A percentile compares a stretch with the other conserved stretches of the same genome.
Conservation (phyloP, 345 rosid species). For the Turnera subulata region DNA sequence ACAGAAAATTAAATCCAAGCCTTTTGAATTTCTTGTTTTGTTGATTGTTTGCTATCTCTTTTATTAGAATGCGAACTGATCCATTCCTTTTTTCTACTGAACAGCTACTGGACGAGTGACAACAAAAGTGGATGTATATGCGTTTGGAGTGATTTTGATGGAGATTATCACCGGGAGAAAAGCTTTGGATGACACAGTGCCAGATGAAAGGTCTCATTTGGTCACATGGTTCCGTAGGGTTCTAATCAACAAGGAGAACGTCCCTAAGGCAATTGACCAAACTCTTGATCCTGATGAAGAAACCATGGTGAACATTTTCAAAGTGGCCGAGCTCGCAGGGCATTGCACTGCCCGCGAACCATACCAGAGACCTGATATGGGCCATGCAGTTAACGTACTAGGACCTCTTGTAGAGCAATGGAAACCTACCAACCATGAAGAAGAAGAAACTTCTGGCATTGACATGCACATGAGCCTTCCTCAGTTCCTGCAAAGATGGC, state of each 20-base stretch:
- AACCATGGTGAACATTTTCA: constrained; percentile 53
- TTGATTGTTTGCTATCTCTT: too few relatives aligned
- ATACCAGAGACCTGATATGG: constrained; percentile 84
- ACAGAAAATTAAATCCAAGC: not conserved
- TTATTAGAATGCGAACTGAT: not conserved
- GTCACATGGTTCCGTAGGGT: constrained; percentile 82
- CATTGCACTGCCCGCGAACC: constrained; percentile 90
- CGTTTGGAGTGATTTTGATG: constrained; percentile 87
- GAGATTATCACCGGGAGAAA: constrained; percentile 84
- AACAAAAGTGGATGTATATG: constrained; percentile 79
- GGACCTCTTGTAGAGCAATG: constrained; percentile 79
- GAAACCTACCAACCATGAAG: constrained; percentile 66
- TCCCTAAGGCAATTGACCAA: constrained; percentile 55
- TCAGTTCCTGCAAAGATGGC: constrained; percentile 75
- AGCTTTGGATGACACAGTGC: constrained; percentile 65
- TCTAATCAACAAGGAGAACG: constrained; percentile 57
- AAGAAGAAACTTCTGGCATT: constrained; percentile 55
- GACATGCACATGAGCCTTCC: constrained; percentile 77
- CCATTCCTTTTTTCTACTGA: not conserved
- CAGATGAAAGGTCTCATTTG: constrained; percentile 66
- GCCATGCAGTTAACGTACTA: constrained; percentile 71
- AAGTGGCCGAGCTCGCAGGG: constrained; percentile 80
- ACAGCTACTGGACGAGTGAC: constrained; percentile 94
- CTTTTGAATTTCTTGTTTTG: not conserved
- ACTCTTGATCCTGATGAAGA: constrained; percentile 56